These are phyloP conservation scores for Ogataea nitratoaversa DNA, from an alignment of 805 yeast species.

Conservation along the genomic window DNA sequence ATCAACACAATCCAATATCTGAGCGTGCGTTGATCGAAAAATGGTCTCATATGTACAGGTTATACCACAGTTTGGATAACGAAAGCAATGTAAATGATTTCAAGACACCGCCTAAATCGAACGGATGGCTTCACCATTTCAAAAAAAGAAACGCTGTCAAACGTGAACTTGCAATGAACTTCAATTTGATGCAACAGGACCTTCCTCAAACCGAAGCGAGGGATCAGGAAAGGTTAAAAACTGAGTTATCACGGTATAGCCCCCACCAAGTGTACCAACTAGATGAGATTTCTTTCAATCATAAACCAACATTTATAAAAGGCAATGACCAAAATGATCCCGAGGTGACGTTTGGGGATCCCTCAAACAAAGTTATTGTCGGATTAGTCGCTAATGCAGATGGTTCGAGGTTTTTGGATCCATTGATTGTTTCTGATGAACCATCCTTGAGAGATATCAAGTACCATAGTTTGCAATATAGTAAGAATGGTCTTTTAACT, in stretches of 20 bases:
- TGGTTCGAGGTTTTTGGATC: constrained; percentile 25
- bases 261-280: constrained; percentile 31
- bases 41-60: constrained; percentile 24
- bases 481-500: constrained; percentile 23
- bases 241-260: constrained; percentile 12
- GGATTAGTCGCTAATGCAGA: constrained; percentile 27
- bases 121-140: constrained; percentile 41
- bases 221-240: constrained; percentile 24
- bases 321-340: constrained; percentile 7
- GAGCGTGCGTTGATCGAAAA: constrained; percentile 31
- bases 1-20: constrained; percentile 25
- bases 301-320: constrained; percentile 18
- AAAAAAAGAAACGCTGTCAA: constrained; percentile 28
- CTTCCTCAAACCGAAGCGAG: constrained; percentile 12
- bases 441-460: constrained; percentile 7
- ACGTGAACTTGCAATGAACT: constrained; percentile 24
- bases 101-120: constrained; percentile 25
- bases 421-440: constrained; percentile 26
- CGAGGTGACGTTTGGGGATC: constrained; percentile 13
- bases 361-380: constrained; percentile 21
- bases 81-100: constrained; percentile 3
- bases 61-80: constrained; percentile 13
- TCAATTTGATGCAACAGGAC: constrained; percentile 14
- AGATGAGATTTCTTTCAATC: constrained; percentile 32
- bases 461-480: constrained; percentile 15